Conservation (phyloP, 140 eudicot species). For the Senecio squalidus region DNA sequence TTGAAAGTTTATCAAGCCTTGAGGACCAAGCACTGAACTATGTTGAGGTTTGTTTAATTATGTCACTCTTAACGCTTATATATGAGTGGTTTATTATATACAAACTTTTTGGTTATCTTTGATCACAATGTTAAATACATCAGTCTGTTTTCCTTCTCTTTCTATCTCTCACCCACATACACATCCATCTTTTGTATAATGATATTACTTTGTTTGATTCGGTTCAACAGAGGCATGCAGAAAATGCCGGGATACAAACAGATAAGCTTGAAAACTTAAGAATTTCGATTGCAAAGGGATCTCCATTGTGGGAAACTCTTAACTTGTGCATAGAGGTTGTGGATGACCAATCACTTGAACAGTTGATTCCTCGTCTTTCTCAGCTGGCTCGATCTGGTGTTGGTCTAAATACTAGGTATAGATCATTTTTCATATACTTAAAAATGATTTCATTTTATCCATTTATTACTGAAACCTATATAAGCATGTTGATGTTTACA, state of each 20-base stretch:
- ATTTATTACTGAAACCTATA: not conserved
- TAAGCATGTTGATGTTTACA: conserved; percentile 9
- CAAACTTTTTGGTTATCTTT: not conserved
- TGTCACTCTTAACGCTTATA: conserved; percentile 10
- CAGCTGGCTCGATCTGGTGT: conserved; percentile 92
- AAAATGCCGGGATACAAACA: conserved; percentile 89
- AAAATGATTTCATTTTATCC: not conserved
- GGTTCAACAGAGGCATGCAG: conserved; percentile 76
- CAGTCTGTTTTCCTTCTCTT: not conserved
- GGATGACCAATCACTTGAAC: conserved; percentile 67
- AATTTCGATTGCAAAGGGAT: conserved; percentile 85
- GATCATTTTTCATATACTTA: not conserved
- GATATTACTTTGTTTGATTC: not conserved
- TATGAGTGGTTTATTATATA: conserved; percentile 1
- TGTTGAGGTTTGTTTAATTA: conserved; percentile 66
- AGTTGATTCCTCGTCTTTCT: conserved; percentile 87
- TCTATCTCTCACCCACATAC: not conserved
- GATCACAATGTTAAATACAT: not conserved
- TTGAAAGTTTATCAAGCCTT: conserved; percentile 96
- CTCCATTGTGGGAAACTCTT: conserved; percentile 99
- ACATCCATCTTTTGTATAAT: not conserved
- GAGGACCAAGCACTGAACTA: conserved; percentile 97
- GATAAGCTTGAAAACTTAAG: conserved; percentile 94
- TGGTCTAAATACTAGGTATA: conserved; percentile 92
- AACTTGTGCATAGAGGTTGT: conserved; percentile 76